These are phyloP conservation scores for Ilyonectria robusta DNA, from an alignment of 2,329 filamentous ascomycete species.

Conservation along the genomic window DNA sequence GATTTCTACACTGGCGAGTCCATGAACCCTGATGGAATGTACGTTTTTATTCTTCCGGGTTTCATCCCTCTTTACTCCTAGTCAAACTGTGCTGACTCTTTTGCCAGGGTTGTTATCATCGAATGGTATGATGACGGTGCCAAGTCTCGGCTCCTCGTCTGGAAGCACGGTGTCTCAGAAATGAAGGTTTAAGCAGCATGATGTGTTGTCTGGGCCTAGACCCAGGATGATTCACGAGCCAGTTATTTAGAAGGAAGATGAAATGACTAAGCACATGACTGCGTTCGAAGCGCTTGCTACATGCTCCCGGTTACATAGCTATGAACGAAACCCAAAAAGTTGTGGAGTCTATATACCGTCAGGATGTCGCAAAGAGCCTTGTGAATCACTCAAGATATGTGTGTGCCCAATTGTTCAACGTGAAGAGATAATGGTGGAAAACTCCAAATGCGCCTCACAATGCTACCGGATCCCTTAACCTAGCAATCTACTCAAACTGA, in stretches of 20 bases:
- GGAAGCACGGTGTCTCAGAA: slow-evolving; percentile 93
- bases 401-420: not conserved
- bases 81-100: slow-evolving; percentile 23
- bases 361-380: slow-evolving; percentile 7
- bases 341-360: slow-evolving; percentile 16
- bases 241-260: slow-evolving; percentile 32
- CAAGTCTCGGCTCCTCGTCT: slow-evolving; percentile 90
- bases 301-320: slow-evolving; percentile 38
- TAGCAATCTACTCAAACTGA: slow-evolving; percentile 53
- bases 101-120: slow-evolving; percentile 83
- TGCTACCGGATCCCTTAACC: slow-evolving; percentile 21
- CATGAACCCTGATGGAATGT: slow-evolving; percentile 96
- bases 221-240: slow-evolving; percentile 37
- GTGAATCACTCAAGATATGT: not conserved
- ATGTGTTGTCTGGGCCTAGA: slow-evolving; percentile 27
- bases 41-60: slow-evolving; percentile 57
- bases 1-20: slow-evolving; percentile 94
- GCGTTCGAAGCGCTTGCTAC: slow-evolving; percentile 41
- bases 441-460: slow-evolving; percentile 36
- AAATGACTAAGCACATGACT: slow-evolving; percentile 43
- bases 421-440: not conserved
- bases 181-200: slow-evolving; percentile 84
- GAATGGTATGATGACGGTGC: slow-evolving; percentile 98
- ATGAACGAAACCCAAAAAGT: slow-evolving; percentile 42
- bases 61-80: not conserved